Percentiles rank a stretch among this genome's conserved stretches.
phyloP scores from a whole-genome alignment of 1,284 basidiomycete genomes.

The Ustilago trichophora region DNA sequence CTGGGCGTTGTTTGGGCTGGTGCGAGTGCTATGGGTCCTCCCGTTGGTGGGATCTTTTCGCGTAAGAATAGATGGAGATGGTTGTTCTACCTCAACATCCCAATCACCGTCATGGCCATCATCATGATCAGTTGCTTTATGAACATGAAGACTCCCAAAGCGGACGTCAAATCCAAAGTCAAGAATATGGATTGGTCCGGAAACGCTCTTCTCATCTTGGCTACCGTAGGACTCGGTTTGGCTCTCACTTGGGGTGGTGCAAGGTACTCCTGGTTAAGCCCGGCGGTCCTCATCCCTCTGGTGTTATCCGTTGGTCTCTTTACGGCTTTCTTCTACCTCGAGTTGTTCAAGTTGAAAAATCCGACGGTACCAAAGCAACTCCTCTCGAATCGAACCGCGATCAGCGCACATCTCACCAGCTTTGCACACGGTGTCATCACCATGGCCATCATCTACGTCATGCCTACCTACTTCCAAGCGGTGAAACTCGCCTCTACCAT shows the following conservation, averaged over 20 bases:
- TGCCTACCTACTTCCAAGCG: slow-evolving; percentile 43
- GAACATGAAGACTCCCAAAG: slow-evolving; percentile 39
- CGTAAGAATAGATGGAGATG: slow-evolving; percentile 34
- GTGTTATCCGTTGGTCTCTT: slow-evolving; percentile 19
- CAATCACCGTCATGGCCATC: slow-evolving; percentile 39
- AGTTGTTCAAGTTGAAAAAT: slow-evolving; percentile 23
- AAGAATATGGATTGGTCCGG: slow-evolving; percentile 40
- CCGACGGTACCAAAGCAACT: slow-evolving; percentile 25
- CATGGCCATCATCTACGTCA: slow-evolving; percentile 47
- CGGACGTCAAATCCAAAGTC: slow-evolving; percentile 21
- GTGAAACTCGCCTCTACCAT: slow-evolving; percentile 19
- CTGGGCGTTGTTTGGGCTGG: slow-evolving; percentile 45
- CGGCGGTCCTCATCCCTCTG: slow-evolving; percentile 26
- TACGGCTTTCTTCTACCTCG: slow-evolving; percentile 30
- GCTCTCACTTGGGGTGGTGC: slow-evolving; percentile 45
- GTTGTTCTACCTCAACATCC: slow-evolving; percentile 52
- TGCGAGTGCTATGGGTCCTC: slow-evolving; percentile 47
- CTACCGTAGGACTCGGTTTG: slow-evolving; percentile 25
- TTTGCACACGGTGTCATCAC: slow-evolving; percentile 35
- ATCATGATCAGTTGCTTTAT: slow-evolving; percentile 42
- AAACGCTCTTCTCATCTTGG: slow-evolving; percentile 22
- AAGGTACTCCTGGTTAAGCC: slow-evolving; percentile 18
- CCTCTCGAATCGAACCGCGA: slow-evolving; percentile 21
- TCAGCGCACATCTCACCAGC: slow-evolving; percentile 17
- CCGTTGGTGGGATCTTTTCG: slow-evolving; percentile 45